phyloP scores from a whole-genome alignment of 306 rosid species.

The Styphnolobium japonicum region DNA sequence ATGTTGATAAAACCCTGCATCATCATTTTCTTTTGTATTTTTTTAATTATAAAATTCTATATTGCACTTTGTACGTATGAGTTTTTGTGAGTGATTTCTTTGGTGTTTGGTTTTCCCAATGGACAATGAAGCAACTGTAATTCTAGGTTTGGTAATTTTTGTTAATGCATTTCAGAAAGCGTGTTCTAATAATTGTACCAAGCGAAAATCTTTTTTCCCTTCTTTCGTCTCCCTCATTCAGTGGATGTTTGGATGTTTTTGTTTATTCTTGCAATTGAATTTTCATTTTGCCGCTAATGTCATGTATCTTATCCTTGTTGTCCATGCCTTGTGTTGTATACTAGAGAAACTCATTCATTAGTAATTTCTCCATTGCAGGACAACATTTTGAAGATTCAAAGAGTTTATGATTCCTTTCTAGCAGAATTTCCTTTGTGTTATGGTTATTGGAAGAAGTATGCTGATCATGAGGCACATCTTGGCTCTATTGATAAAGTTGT shows the following conservation, averaged over 20 bases:
- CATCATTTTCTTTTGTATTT: background rate
- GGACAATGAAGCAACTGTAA: background rate
- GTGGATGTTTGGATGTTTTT: background rate
- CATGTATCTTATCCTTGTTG: background rate
- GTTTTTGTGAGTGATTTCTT: background rate
- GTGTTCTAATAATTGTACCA: background rate
- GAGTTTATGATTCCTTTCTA: conserved; percentile 92
- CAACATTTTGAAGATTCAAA: conserved; percentile 75
- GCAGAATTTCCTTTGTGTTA: conserved; percentile 95
- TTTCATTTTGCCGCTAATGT: background rate
- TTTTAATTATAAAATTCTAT: background rate
- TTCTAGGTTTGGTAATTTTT: background rate
- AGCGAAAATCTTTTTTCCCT: background rate
- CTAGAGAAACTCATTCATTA: conserved; percentile 12
- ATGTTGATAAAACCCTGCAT: background rate
- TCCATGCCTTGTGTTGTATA: background rate
- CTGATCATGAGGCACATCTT: conserved; percentile 91
- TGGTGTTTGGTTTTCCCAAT: background rate
- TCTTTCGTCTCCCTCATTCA: background rate
- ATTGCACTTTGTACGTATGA: background rate
- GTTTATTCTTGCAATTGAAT: background rate
- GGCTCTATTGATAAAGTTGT: conserved; percentile 90
- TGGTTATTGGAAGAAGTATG: conserved; percentile 99
- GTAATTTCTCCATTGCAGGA: conserved; percentile 52
- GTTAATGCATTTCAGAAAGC: background rate